phyloP scores from a whole-genome alignment of 805 yeast species.

The Torulaspora delbrueckii region DNA sequence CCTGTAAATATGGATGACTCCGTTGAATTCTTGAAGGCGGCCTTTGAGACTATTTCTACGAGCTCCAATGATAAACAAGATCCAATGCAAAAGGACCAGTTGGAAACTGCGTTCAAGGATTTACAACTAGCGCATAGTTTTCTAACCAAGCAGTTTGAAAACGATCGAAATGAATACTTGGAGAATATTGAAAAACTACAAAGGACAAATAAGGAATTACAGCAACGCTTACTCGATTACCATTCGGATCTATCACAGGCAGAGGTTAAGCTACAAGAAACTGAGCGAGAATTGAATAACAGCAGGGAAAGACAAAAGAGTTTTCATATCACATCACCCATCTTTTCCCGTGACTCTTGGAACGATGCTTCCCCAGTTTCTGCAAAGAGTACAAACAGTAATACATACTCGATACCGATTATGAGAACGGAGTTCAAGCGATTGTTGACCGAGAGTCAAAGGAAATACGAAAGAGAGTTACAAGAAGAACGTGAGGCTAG shows the following conservation, averaged over 20 bases:
- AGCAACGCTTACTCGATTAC: slow-evolving; percentile 45
- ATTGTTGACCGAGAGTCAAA: slow-evolving; percentile 56
- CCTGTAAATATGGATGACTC: slow-evolving; percentile 23
- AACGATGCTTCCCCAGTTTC: slow-evolving; percentile 14
- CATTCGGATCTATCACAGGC: slow-evolving; percentile 37
- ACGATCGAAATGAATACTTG: slow-evolving; percentile 53
- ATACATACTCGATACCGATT: slow-evolving; percentile 46
- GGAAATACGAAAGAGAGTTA: slow-evolving; percentile 55
- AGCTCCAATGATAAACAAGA: neutral
- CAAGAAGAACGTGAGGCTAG: slow-evolving; percentile 51
- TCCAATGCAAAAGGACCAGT: slow-evolving; percentile 18
- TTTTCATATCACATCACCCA: slow-evolving; percentile 37
- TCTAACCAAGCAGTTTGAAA: slow-evolving; percentile 61
- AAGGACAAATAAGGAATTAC: slow-evolving; percentile 46
- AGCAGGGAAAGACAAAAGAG: slow-evolving; percentile 24
- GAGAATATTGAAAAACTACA: slow-evolving; percentile 51
- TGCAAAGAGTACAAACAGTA: slow-evolving; percentile 16
- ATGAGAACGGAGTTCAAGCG: slow-evolving; percentile 66
- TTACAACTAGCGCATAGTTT: slow-evolving; percentile 68
- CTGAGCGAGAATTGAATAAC: slow-evolving; percentile 33
- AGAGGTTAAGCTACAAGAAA: slow-evolving; percentile 35
- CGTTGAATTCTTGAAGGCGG: slow-evolving; percentile 27
- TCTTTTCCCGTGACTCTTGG: slow-evolving; percentile 15
- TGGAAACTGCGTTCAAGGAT: slow-evolving; percentile 60
- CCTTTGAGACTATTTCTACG: slow-evolving; percentile 27